phyloP scores from a whole-genome alignment of 352 stramenopile genomes.

The Phytophthora sansomeana region DNA sequence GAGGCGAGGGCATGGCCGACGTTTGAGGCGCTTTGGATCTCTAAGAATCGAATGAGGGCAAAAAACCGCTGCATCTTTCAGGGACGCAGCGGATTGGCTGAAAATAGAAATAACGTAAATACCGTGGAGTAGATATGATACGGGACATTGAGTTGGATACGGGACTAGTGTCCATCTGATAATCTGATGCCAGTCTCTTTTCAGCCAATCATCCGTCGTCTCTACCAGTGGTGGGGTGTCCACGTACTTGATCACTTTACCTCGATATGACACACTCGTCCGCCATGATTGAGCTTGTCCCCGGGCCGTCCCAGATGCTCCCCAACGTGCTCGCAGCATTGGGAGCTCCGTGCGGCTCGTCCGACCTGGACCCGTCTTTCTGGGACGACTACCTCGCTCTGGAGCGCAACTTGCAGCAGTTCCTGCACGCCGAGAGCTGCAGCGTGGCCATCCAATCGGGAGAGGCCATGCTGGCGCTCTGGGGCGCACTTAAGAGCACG shows the following conservation, averaged over 20 bases:
- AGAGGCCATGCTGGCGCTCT: conserved; percentile 64
- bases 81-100: conserved; percentile 1
- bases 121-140: not conserved
- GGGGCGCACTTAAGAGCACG: conserved; percentile 61
- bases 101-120: not conserved
- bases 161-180: conserved; percentile 1
- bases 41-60: conserved; percentile 23
- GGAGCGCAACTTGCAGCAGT: conserved; percentile 39
- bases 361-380: conserved; percentile 59
- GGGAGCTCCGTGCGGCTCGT: conserved; percentile 44
- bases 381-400: conserved; percentile 63
- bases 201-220: conserved; percentile 8
- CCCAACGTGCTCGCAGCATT: conserved; percentile 48
- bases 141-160: not conserved
- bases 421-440: conserved; percentile 45
- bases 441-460: conserved; percentile 62
- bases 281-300: conserved; percentile 45
- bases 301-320: conserved; percentile 50
- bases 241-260: conserved; percentile 1
- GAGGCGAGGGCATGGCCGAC: conserved; percentile 21
- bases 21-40: conserved; percentile 31
- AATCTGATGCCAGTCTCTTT: conserved; percentile 19
- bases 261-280: conserved; percentile 15
- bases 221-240: not conserved
- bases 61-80: not conserved